Evolutionary conservation across 2,329 filamentous ascomycete genomes (phyloP).

Genomic region (Raffaelea arxii): DNA sequence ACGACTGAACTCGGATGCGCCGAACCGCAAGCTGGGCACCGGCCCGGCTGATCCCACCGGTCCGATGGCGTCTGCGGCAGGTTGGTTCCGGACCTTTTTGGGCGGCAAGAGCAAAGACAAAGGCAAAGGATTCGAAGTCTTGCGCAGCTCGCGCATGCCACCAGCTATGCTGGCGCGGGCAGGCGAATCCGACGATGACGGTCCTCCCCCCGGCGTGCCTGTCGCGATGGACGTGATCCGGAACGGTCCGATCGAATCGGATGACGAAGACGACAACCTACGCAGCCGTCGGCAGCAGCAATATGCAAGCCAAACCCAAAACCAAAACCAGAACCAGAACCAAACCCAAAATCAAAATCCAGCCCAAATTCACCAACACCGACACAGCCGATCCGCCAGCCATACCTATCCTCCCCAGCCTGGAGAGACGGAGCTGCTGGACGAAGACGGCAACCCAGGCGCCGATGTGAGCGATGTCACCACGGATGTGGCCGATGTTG

Average conservation of each 20-base stretch:
- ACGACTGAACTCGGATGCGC: conserved; percentile 70
- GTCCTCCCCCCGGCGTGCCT: conserved; percentile 56
- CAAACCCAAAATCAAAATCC: too few relatives aligned
- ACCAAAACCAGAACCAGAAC: too few relatives aligned
- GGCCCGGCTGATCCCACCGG: conserved; percentile 92
- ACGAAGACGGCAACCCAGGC: conserved; percentile 34
- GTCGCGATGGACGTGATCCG: conserved; percentile 52
- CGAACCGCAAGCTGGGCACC: conserved; percentile 78
- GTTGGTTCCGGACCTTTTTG: conserved; percentile 76
- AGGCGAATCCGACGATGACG: conserved; percentile 52
- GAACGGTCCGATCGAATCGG: conserved; percentile 54
- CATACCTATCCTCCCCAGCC: conserved; percentile 7
- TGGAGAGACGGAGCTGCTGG: conserved; percentile 29
- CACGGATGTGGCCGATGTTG: neutral
- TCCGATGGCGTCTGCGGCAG: conserved; percentile 77
- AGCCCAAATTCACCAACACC: too few relatives aligned
- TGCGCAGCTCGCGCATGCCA: conserved; percentile 79
- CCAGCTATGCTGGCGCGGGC: conserved; percentile 55
- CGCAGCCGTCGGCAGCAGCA: conserved; percentile 18
- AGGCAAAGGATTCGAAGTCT: conserved; percentile 93
- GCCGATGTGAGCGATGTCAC: conserved; percentile 25
- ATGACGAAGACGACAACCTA: conserved; percentile 39
- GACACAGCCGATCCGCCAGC: conserved; percentile 3
- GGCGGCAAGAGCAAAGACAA: conserved; percentile 87
- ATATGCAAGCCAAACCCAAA: conserved; percentile 22